These are phyloP conservation scores for Cyclotella distinguenda DNA, from an alignment of 108 stramenopile genomes.

Conservation along the genomic window DNA sequence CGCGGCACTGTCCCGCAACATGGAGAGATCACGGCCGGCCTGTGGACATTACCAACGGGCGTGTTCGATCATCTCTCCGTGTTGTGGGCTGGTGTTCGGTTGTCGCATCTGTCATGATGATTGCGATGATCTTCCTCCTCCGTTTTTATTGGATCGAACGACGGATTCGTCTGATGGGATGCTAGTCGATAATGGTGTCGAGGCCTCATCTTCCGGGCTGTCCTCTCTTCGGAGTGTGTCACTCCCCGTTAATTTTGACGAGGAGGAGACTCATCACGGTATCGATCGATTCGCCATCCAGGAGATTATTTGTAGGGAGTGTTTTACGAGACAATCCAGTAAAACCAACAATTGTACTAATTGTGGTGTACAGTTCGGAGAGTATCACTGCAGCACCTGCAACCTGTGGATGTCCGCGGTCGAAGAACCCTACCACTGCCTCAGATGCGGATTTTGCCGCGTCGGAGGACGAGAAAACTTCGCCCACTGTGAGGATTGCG, in stretches of 20 bases:
- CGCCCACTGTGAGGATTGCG: constrained; percentile 83
- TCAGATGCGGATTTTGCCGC: constrained; percentile 85
- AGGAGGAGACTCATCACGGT: constrained; percentile 75
- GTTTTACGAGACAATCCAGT: constrained; percentile 73
- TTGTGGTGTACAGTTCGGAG: constrained; percentile 73
- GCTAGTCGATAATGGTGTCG: not conserved
- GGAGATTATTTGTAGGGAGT: constrained; percentile 83
- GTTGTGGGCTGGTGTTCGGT: constrained; percentile 86
- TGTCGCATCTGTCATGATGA: constrained; percentile 92
- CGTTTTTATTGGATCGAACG: constrained; percentile 23
- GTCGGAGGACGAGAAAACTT: constrained; percentile 85
- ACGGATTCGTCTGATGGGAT: not conserved
- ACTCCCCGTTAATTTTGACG: constrained; percentile 55
- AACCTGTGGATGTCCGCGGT: constrained; percentile 88
- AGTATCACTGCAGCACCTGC: constrained; percentile 79
- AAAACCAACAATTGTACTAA: constrained; percentile 85
- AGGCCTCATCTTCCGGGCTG: constrained; percentile 1
- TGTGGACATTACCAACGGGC: constrained; percentile 80
- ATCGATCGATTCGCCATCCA: constrained; percentile 80
- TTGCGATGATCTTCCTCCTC: constrained; percentile 71
- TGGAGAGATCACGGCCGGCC: constrained; percentile 67
- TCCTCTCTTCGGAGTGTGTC: constrained; percentile 53
- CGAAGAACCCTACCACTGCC: constrained; percentile 85
- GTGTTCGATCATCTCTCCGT: constrained; percentile 81
- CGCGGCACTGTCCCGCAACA: constrained; percentile 46